These are phyloP conservation scores for Phaseolus coccineus DNA, from an alignment of 331 rosid species.

Conservation along the genomic window DNA sequence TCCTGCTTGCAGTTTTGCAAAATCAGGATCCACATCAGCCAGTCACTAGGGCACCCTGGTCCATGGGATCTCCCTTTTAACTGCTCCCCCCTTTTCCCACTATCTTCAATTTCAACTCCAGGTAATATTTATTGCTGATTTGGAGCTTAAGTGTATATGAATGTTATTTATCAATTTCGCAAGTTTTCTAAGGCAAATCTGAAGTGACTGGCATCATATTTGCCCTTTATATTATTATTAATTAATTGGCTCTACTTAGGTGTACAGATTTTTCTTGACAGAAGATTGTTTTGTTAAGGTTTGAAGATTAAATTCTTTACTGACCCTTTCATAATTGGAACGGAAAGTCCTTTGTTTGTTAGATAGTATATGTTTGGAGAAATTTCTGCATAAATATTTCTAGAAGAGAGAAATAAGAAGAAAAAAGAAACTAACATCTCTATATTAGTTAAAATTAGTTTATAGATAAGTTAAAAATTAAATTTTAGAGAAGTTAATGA, in stretches of 20 bases:
- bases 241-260: not conserved
- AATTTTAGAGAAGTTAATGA: too few relatives aligned
- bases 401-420: too few relatives aligned
- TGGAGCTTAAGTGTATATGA: not conserved
- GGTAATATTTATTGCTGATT: not conserved
- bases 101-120: slow-evolving; percentile 5
- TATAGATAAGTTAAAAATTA: too few relatives aligned
- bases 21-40: not conserved
- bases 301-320: not conserved
- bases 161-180: not conserved
- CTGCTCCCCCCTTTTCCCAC: not conserved
- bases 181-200: not conserved
- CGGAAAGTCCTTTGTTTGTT: not conserved
- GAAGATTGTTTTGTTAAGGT: not conserved
- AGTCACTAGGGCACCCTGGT: slow-evolving; percentile 1
- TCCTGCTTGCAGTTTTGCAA: slow-evolving; percentile 1
- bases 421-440: too few relatives aligned
- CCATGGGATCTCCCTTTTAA: not conserved
- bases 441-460: too few relatives aligned
- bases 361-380: not conserved
- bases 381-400: too few relatives aligned
- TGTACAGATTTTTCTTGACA: not conserved
- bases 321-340: not conserved
- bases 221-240: not conserved
- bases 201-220: not conserved